phyloP scores from a whole-genome alignment of 2,329 filamentous ascomycete genomes.

The Paracamarosporium sp. region DNA sequence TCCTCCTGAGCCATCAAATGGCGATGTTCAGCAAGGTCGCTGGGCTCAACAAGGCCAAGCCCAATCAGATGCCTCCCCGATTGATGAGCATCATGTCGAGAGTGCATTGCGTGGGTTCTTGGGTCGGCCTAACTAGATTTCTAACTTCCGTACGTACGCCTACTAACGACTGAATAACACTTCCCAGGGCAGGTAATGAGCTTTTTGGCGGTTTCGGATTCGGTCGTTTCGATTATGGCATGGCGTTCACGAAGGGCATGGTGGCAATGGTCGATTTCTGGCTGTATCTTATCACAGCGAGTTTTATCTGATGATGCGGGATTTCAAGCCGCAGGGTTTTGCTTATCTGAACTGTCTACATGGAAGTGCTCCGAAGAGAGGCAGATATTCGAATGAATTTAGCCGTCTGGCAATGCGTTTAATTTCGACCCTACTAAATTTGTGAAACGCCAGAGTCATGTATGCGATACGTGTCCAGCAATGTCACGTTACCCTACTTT shows the following conservation, averaged over 20 bases:
- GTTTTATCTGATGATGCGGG: background rate
- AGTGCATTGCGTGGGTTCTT: slow-evolving; percentile 33
- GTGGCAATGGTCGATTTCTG: background rate
- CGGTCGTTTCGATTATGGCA: background rate
- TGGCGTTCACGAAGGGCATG: background rate
- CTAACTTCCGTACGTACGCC: background rate
- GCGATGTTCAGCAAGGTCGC: background rate
- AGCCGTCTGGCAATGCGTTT: no score
- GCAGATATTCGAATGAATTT: background rate
- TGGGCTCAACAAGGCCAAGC: background rate
- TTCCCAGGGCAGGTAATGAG: background rate
- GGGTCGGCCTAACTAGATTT: slow-evolving; percentile 7
- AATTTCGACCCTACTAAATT: no score
- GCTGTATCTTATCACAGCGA: background rate
- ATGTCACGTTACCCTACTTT: no score
- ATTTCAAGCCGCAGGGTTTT: background rate
- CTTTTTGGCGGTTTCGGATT: background rate
- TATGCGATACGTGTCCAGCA: no score
- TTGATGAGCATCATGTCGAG: slow-evolving; percentile 35
- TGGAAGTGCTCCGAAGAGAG: background rate
- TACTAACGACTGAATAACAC: background rate
- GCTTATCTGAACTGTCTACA: background rate
- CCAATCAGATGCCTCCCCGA: background rate
- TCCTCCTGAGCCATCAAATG: background rate
- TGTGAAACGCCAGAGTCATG: no score